Base-by-base conservation (phyloP, 2,329 filamentous ascomycete genomes). In the Fusarium nematophilum region DNA sequence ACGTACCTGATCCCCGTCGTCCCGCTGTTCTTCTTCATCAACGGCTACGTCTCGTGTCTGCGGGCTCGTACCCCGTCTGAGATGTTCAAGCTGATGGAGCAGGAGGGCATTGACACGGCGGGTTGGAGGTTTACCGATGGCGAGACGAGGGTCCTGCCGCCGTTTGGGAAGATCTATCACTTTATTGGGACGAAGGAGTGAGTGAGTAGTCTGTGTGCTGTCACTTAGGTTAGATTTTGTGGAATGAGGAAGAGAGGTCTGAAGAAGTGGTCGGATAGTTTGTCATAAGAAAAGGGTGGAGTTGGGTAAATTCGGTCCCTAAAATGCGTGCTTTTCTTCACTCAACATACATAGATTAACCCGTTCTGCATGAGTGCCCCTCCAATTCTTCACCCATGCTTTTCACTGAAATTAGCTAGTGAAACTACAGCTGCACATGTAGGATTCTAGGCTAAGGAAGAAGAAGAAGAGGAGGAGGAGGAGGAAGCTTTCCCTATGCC, bases 161-260 rank as follows among this genome's bases (percentile, higher is more conserved):
- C 61, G 5, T 64, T 66, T 46, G 64, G 64, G 3, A 64, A 51
- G 9, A 65, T 66, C 9, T 65, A 65, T 15, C 59, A 63, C 30
- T 63, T 64, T 31, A 66, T 63, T 38, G 61, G 58, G n/a, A 55
- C 42, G 5, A 62, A 59, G 36, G 48, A 59, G 39, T 47, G 38
- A 52, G 36, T 11, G 7, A 5, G 10, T 9, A 17, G 26, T 5
- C 13, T 23, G 23, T 23, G 10, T 40, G 13, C 25, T 31, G 6
- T 8, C 34, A 14, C 7, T 15, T 9, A 15, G 6, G 26, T 31
- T 27, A 6, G n/a, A 14, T n/a, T 33, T 10, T 10, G n/a, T 8
- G 9, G n/a, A n/a, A 13, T 14, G n/a, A 21, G 23, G 14, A 17
- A 10, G 11, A n/a, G 29, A 13, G 9, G 4, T 23, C 9, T n/a